Conservation (phyloP, 75 land plant genomes). For the Cupressus sempervirens region DNA sequence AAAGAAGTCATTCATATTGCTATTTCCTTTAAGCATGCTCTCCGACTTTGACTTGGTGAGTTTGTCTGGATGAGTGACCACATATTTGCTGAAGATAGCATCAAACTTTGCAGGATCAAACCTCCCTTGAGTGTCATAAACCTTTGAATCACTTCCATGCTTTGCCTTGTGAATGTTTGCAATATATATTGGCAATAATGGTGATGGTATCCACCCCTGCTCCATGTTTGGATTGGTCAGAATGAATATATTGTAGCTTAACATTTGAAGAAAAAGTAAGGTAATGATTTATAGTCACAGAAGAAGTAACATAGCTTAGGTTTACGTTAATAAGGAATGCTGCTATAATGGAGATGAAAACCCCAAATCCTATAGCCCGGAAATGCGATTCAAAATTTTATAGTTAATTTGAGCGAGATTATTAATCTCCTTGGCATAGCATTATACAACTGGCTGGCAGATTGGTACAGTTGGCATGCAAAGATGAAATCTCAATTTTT, state of each 20-base stretch:
- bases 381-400: too few relatives aligned
- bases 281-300: constrained; percentile 13
- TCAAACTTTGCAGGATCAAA: too few relatives aligned
- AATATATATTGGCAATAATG: constrained; percentile 29
- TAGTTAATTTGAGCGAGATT: too few relatives aligned
- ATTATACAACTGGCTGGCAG: too few relatives aligned
- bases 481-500: too few relatives aligned
- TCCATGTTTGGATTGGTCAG: background rate
- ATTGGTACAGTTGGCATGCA: too few relatives aligned
- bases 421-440: too few relatives aligned
- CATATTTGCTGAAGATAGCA: constrained; percentile 45
- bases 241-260: background rate
- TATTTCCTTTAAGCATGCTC: constrained; percentile 23
- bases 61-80: constrained; percentile 13
- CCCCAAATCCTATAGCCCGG: constrained; percentile 30
- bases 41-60: constrained; percentile 23
- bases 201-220: constrained; percentile 40
- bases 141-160: too few relatives aligned
- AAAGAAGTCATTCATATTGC: constrained; percentile 32
- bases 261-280: background rate
- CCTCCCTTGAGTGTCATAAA: too few relatives aligned
- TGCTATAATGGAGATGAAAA: constrained; percentile 21
- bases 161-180: too few relatives aligned
- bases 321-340: constrained; percentile 24
- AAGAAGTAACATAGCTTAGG: constrained; percentile 29